These are phyloP conservation scores for Citrus inodora DNA, from an alignment of 345 rosid genomes.

Conservation along the genomic window DNA sequence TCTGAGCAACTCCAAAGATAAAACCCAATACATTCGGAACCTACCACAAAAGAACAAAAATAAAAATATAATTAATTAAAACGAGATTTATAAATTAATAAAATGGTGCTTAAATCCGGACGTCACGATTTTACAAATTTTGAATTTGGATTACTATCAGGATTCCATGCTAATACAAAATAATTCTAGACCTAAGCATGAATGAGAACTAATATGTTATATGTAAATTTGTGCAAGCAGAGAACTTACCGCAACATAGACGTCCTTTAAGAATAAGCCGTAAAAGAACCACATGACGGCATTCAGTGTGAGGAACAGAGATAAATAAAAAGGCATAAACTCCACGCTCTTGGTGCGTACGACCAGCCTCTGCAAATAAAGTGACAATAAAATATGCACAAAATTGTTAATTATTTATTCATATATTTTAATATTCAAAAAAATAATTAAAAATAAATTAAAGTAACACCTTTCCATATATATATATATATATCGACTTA, in stretches of 20 bases:
- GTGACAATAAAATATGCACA: background rate
- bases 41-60: background rate
- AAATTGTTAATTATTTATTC: background rate
- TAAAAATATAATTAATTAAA: background rate
- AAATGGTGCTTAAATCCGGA: no score
- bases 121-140: no score
- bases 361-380: conserved; percentile 28
- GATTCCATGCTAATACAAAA: no score
- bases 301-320: conserved; percentile 30
- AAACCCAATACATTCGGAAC: conserved; percentile 30
- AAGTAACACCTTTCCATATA: background rate
- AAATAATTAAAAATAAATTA: no score
- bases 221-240: no score
- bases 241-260: conserved; percentile 35
- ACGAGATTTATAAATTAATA: no score
- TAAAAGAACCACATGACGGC: conserved; percentile 33
- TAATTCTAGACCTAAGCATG: no score
- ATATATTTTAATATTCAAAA: no score
- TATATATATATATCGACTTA: background rate
- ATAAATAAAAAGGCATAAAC: conserved; percentile 39
- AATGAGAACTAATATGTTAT: no score
- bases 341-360: conserved; percentile 39
- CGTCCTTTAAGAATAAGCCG: conserved; percentile 29
- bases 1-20: conserved; percentile 28
- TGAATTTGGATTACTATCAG: no score